Base-by-base conservation (phyloP, 352 stramenopile genomes). In the Globisporangium abappressorium region DNA sequence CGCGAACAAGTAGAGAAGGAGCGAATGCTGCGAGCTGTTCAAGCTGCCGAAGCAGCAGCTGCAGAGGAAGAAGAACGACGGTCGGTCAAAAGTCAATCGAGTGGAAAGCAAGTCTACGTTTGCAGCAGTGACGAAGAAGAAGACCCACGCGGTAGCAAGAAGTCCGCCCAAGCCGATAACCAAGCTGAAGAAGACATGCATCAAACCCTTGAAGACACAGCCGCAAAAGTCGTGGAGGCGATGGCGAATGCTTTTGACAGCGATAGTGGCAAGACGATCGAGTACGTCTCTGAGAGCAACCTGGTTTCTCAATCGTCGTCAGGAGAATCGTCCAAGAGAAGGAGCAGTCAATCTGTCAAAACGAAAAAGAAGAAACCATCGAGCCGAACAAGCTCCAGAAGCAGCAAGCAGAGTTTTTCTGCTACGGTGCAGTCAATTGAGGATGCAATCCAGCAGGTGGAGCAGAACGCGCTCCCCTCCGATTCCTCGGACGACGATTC, bases 401-500 rank as follows among this genome's bases (percentile, higher is more conserved):
- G 30, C 26, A 61, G 46, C 18, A 65, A 43, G 54, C 43, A 49
- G 34, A 59, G 20, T 41, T 12, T 56, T 8, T 26, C 20, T 34
- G 22, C 58, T 12, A 41, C 18, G 20, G 34, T 33, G 11, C 24
- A 51, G 34, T 53, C 69, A 33, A 46, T 58, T 2, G 28, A 68
- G 14, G 58, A 70, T 41, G 57, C 61, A n/a, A 68, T 74, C 41
- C 62, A 49, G 24, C 46, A 64, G 60, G 78, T 82, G 34, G 68
- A 75, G 8, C 68, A 79, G 7, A 74, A 85, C 15, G 76, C 74
- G 1, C 41, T 85, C 3, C 78, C 76, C 28, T 85, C 78, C 0
- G 76, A 84, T 43, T 69, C 66, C 11, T 74, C 69, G 12, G 51
- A 64, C 9, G 38, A 62, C 12, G 20, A 34, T 5, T 57, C 64